Percentiles rank a stretch among this genome's conserved stretches.
Conservation (phyloP, 805 yeast species). For the Tetrapisispora nanseiensis region DNA sequence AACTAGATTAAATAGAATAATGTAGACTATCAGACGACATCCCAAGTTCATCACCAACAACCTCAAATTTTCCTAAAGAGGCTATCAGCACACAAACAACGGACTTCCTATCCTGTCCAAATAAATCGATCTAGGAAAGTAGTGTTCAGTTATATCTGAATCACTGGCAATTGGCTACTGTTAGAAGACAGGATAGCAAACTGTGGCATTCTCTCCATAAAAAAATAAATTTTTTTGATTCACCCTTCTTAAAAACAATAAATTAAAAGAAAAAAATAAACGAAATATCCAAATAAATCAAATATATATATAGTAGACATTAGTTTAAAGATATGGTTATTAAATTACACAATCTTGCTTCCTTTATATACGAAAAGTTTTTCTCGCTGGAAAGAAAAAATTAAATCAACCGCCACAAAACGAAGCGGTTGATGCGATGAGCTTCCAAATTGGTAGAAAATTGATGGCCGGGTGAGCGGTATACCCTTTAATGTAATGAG, state of each 20-base stretch:
- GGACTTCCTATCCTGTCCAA: slow-evolving; percentile 33
- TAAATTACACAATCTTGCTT: not conserved
- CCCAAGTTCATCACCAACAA: slow-evolving; percentile 27
- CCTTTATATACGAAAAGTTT: not conserved
- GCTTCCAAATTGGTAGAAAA: too few relatives aligned
- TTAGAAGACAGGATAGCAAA: slow-evolving; percentile 28
- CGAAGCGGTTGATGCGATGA: too few relatives aligned
- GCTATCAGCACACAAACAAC: slow-evolving; percentile 26
- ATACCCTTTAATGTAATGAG: too few relatives aligned
- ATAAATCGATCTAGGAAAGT: slow-evolving; percentile 29
- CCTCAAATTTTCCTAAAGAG: slow-evolving; percentile 1
- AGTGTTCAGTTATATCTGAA: slow-evolving; percentile 25
- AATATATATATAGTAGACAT: not conserved
- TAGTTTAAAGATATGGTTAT: too few relatives aligned
- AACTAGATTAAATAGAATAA: slow-evolving; percentile 3
- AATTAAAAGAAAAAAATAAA: not conserved
- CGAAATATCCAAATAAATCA: not conserved
- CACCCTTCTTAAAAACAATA: slow-evolving; percentile 15
- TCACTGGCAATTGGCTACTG: slow-evolving; percentile 33
- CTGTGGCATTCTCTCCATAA: slow-evolving; percentile 33
- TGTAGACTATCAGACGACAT: slow-evolving; percentile 33
- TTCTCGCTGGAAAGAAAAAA: too few relatives aligned
- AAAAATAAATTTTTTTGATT: slow-evolving; percentile 25
- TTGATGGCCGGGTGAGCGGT: too few relatives aligned
- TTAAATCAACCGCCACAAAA: too few relatives aligned